A percentile compares a stretch with the other conserved stretches of the same genome.
phyloP scores from a whole-genome alignment of 2,329 filamentous ascomycete species.

The Pseudocercospora fijiensis region DNA sequence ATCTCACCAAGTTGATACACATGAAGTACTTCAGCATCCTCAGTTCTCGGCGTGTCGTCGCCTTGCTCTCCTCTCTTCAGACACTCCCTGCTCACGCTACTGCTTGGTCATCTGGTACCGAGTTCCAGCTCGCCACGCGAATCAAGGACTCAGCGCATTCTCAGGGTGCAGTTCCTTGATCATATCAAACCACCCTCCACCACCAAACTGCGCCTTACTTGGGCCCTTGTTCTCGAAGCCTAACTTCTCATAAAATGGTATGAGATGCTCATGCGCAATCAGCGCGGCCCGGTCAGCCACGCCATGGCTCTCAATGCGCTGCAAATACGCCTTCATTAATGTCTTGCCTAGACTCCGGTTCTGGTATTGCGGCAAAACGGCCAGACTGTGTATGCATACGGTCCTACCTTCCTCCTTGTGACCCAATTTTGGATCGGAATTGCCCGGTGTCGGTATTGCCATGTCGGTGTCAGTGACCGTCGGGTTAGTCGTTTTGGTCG shows the following conservation, averaged over 20 bases:
- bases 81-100: background rate
- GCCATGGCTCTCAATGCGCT: conserved; percentile 69
- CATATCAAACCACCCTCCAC: conserved; percentile 81
- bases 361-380: conserved; percentile 73
- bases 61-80: background rate
- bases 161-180: conserved; percentile 47
- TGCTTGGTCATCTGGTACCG: background rate
- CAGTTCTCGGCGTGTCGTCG: no score
- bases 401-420: conserved; percentile 73
- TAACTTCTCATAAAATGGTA: conserved; percentile 73
- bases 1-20: no score
- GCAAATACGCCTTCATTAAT: conserved; percentile 72
- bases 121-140: background rate
- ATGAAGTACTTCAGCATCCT: background rate
- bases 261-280: conserved; percentile 71
- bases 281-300: conserved; percentile 72
- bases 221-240: conserved; percentile 68
- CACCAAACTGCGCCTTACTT: conserved; percentile 70
- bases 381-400: conserved; percentile 78
- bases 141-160: conserved; percentile 4
- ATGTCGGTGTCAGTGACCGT: conserved; percentile 75
- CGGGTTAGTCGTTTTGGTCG: conserved; percentile 65
- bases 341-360: conserved; percentile 70
- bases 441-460: conserved; percentile 57
- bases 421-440: conserved; percentile 55